These are phyloP conservation scores for Dichomitus squalens DNA, from an alignment of 1,284 basidiomycete genomes.

Conservation along the genomic window DNA sequence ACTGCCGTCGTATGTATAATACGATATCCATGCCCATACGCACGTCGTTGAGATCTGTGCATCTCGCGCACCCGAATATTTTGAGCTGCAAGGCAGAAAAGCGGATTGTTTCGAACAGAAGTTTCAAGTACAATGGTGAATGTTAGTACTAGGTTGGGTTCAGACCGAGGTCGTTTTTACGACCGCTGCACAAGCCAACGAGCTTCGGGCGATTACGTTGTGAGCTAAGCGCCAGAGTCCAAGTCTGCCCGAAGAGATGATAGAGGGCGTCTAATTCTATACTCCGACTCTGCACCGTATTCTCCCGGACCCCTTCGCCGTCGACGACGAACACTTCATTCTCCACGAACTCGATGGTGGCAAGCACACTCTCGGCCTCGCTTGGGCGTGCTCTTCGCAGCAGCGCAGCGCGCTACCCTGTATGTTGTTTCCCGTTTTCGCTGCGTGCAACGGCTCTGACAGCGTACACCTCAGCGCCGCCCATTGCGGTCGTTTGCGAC, in stretches of 20 bases:
- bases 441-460: not conserved
- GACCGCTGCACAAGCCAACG: conserved; percentile 18
- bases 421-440: conserved; percentile 34
- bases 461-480: conserved; percentile 33
- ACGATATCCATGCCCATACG: not conserved
- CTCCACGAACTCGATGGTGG: conserved; percentile 55
- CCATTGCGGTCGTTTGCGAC: conserved; percentile 67
- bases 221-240: conserved; percentile 11
- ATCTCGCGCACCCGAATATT: too few relatives aligned
- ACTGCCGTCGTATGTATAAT: not conserved
- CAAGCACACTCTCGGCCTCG: conserved; percentile 60
- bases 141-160: too few relatives aligned
- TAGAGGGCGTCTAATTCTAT: not conserved
- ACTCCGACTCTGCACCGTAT: conserved; percentile 23
- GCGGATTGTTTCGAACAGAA: too few relatives aligned
- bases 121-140: too few relatives aligned
- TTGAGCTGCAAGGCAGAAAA: too few relatives aligned
- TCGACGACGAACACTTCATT: conserved; percentile 30
- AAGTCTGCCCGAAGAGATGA: not conserved
- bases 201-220: conserved; percentile 21
- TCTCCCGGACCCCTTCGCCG: conserved; percentile 28
- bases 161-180: too few relatives aligned
- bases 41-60: too few relatives aligned
- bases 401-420: conserved; percentile 56
- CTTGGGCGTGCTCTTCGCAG: conserved; percentile 65